These are phyloP conservation scores for Oryza longistaminata DNA, from an alignment of 176 grass and related monocot species.

Conservation along the genomic window DNA sequence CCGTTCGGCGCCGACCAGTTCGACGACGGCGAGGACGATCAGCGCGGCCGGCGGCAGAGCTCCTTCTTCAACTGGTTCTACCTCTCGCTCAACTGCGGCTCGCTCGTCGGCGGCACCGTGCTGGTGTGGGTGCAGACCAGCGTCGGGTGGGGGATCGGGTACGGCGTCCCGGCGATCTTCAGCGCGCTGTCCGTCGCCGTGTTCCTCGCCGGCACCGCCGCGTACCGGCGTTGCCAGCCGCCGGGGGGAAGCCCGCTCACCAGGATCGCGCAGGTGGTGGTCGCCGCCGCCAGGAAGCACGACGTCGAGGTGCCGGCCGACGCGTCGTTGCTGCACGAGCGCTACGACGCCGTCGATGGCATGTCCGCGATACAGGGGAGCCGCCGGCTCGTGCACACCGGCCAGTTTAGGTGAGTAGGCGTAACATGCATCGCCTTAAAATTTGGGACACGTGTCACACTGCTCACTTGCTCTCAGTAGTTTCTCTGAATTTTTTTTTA, in stretches of 20 bases:
- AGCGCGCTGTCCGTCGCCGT: conserved; percentile 17
- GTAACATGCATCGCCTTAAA: background rate
- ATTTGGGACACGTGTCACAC: no score
- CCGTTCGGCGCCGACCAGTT: conserved; percentile 60
- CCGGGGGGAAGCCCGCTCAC: conserved; percentile 48
- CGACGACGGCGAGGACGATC: conserved; percentile 49
- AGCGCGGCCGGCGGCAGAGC: conserved; percentile 47
- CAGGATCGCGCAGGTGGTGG: conserved; percentile 55
- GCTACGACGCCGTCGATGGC: conserved; percentile 23
- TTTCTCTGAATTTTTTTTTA: no score
- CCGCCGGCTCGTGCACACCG: conserved; percentile 55
- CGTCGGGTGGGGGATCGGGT: conserved; percentile 46
- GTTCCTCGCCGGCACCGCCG: conserved; percentile 23
- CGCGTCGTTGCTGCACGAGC: conserved; percentile 40
- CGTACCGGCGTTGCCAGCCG: conserved; percentile 40
- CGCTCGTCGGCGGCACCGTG: conserved; percentile 48
- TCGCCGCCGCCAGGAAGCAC: conserved; percentile 40
- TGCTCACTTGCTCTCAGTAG: no score
- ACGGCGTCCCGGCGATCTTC: conserved; percentile 44
- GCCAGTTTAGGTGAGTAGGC: conserved; percentile 45
- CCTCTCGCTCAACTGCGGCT: conserved; percentile 43
- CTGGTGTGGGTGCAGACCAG: conserved; percentile 59
- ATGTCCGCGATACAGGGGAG: conserved; percentile 61
- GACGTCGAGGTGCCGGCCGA: conserved; percentile 25
- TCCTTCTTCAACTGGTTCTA: conserved; percentile 81